Evolutionary conservation across 1,284 basidiomycete species (phyloP), one percentile per base, ranked within the genome.

Genomic region (Fereydounia khargensis): DNA sequence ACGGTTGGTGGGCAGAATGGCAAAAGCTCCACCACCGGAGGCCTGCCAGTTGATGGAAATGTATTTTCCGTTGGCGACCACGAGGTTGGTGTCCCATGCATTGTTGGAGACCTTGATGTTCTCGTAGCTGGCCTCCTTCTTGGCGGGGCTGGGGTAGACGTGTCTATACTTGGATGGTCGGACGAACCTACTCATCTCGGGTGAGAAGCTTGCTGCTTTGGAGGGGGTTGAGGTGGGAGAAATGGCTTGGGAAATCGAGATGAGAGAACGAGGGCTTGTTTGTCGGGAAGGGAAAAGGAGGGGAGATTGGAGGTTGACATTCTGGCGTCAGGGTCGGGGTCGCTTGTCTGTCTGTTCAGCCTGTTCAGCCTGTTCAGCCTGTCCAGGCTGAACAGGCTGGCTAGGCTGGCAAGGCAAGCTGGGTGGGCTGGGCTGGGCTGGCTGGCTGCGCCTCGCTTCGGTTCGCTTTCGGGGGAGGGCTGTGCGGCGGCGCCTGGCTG

Each of bases 21-120:
- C 87, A 74, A 97, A 97, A 1, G 94, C 94, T 44, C 94, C 94
- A 19, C 94, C 94, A 22, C 94, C 94, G 0, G 90, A 89, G 18
- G 70, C 84, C 77, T 91, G 89, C 90, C 91, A 97, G 82, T 97
- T 97, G 53, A 97, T 78, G 45, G 86, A 86, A 68, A 95, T 79
- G 78, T 89, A 95, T 39, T 53, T 58, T 44, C 70, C 69, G 38
- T 80, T 84, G 81, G 87, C 88, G 56, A 88, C 82, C 63, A 96
- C 80, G 58, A 97, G 80, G 77, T 97, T 95, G 35, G 94, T 97
- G 78, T 98, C 94, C 91, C 91, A 97, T 14, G 94, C 70, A 61
- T 70, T 72, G 51, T 70, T 70, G 22, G 71, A 70, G 33, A 70
- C 67, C 78, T 96, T 96, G 69, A 92, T 83, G 71, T 96, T 96